These are phyloP conservation scores for Leishmania guyanensis DNA, from an alignment of 208 protist genomes.

Conservation along the genomic window DNA sequence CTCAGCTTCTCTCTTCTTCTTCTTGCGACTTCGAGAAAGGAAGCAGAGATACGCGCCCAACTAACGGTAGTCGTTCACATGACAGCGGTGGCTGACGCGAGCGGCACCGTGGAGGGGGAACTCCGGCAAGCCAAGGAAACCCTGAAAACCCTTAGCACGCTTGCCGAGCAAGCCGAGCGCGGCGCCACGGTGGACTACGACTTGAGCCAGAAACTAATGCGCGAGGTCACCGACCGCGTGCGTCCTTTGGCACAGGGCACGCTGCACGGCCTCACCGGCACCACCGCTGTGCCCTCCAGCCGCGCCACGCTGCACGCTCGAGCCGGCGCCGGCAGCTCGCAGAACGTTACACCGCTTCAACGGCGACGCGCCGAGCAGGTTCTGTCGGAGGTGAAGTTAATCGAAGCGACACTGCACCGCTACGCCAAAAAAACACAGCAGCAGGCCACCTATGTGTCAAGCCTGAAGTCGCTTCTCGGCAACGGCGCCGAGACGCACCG, in stretches of 20 bases:
- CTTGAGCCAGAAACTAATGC: constrained; percentile 23
- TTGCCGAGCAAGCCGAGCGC: constrained; percentile 51
- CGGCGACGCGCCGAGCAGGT: constrained; percentile 63
- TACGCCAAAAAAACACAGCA: constrained; percentile 45
- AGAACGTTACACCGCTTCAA: constrained; percentile 57
- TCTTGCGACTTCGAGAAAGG: not conserved
- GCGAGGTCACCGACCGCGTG: constrained; percentile 27
- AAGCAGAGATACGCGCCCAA: not conserved
- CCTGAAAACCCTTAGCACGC: constrained; percentile 35
- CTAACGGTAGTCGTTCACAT: not conserved
- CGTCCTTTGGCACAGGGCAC: constrained; percentile 36
- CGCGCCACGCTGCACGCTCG: constrained; percentile 20
- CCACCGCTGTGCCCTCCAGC: constrained; percentile 13
- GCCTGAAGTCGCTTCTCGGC: constrained; percentile 61
- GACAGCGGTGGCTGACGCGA: not conserved
- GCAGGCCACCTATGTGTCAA: constrained; percentile 31
- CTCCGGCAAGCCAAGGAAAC: constrained; percentile 55
- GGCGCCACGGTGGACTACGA: constrained; percentile 36
- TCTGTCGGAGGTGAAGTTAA: constrained; percentile 61
- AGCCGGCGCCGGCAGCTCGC: constrained; percentile 8
- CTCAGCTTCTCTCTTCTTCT: not conserved
- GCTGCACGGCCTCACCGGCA: constrained; percentile 20
- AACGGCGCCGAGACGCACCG: constrained; percentile 26
- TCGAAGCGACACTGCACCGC: constrained; percentile 47
- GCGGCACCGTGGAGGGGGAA: constrained; percentile 42